Evolutionary conservation across 2,329 filamentous ascomycete species (phyloP).

Genomic region (Sporothrix schenckii): DNA sequence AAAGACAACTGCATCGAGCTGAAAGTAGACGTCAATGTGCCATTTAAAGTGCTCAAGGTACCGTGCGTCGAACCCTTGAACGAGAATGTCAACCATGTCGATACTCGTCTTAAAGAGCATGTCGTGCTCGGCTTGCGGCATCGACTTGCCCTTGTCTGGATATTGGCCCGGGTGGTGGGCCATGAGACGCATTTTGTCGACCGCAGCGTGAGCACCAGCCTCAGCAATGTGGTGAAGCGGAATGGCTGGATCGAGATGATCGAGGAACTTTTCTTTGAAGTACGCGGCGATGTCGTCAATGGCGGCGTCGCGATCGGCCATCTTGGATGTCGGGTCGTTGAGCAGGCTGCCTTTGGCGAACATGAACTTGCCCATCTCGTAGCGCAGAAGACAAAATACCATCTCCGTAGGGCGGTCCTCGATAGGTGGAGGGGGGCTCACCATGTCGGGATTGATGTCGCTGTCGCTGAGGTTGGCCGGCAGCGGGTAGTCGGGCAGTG

Average conservation of each 20-base stretch:
- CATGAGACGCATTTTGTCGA: slow-evolving; percentile 38
- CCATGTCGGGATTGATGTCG: slow-evolving; percentile 51
- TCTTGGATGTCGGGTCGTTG: slow-evolving; percentile 38
- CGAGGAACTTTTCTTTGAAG: slow-evolving; percentile 42
- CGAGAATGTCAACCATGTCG: slow-evolving; percentile 36
- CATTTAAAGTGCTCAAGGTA: slow-evolving; percentile 35
- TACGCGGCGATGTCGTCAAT: slow-evolving; percentile 39
- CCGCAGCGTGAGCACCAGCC: slow-evolving; percentile 34
- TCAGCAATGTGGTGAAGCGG: slow-evolving; percentile 41
- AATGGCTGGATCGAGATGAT: slow-evolving; percentile 42
- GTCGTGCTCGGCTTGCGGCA: slow-evolving; percentile 37
- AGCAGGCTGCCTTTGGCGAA: slow-evolving; percentile 40
- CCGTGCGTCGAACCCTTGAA: slow-evolving; percentile 31
- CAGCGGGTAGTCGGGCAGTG: slow-evolving; percentile 20
- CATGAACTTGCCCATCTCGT: slow-evolving; percentile 48
- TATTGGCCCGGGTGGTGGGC: slow-evolving; percentile 38
- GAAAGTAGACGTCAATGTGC: slow-evolving; percentile 38
- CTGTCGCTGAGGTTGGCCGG: slow-evolving; percentile 55
- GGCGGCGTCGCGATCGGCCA: slow-evolving; percentile 38
- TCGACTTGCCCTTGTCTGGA: slow-evolving; percentile 33
- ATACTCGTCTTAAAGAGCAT: slow-evolving; percentile 37
- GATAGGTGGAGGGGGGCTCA: slow-evolving; percentile 48
- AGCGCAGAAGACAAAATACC: slow-evolving; percentile 50
- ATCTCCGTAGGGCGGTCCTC: slow-evolving; percentile 56
- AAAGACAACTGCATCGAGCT: slow-evolving; percentile 37